A percentile compares a stretch with the other conserved stretches of the same genome.
Conservation (phyloP, 345 rosid species). For the Gossypium arboreum region DNA sequence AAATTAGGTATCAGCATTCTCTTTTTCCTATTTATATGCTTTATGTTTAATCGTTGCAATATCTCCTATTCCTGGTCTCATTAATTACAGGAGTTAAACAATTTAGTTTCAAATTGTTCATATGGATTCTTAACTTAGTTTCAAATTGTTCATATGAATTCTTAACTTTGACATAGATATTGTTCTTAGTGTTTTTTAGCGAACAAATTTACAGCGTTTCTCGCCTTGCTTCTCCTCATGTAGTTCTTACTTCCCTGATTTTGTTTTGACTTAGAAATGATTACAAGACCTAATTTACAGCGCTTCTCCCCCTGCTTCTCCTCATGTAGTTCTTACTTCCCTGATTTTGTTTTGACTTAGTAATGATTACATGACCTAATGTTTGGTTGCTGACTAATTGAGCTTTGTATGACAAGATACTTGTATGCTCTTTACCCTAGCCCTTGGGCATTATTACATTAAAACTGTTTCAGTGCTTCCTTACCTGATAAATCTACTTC, state of each 20-base stretch:
- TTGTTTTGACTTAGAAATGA: not conserved
- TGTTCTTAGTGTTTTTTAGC: not conserved
- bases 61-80: not conserved
- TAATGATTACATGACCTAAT: not conserved
- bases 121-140: not conserved
- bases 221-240: not conserved
- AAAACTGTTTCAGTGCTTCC: too few relatives aligned
- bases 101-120: not conserved
- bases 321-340: not conserved
- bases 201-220: not conserved
- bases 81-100: not conserved
- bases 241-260: not conserved
- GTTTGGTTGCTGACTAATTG: not conserved
- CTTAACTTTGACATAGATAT: not conserved
- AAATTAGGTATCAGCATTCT: slow-evolving; percentile 43
- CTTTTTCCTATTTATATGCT: not conserved
- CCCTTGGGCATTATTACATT: too few relatives aligned
- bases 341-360: not conserved
- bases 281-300: not conserved
- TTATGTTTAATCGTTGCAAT: not conserved
- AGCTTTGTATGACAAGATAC: too few relatives aligned
- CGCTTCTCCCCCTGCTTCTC: not conserved
- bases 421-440: too few relatives aligned
- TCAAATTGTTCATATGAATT: not conserved
- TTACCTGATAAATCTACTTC: too few relatives aligned